Percentiles rank a stretch among this genome's conserved stretches.
Evolutionary conservation across 2,329 filamentous ascomycete species (phyloP).

Genomic region (Diaporthe sp.): DNA sequence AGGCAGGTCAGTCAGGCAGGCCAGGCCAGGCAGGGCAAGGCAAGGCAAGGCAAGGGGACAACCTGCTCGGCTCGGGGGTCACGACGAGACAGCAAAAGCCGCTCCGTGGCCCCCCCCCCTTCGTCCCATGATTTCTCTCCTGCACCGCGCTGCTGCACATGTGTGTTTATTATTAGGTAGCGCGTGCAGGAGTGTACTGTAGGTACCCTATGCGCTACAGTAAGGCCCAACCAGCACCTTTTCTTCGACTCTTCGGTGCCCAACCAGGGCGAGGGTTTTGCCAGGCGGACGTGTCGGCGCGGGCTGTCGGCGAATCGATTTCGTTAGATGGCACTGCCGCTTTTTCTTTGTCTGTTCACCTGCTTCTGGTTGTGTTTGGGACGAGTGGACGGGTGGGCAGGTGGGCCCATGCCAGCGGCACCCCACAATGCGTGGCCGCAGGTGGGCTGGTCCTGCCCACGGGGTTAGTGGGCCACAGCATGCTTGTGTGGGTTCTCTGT

Average conservation of each 20-base stretch:
- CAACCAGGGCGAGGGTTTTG: conserved; percentile 1
- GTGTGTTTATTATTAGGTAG: conserved; percentile 22
- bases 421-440: conserved; percentile 24
- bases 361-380: background rate
- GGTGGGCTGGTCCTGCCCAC: conserved; percentile 24
- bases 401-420: conserved; percentile 4
- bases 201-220: conserved; percentile 20
- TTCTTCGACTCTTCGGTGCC: conserved; percentile 1
- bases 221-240: conserved; percentile 22
- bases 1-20: background rate
- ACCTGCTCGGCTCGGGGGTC: background rate
- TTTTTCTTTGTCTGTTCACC: background rate
- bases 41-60: background rate
- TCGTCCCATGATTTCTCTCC: conserved; percentile 28
- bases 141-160: conserved; percentile 8
- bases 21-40: too few relatives aligned
- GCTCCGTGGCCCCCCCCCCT: background rate
- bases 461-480: conserved; percentile 25
- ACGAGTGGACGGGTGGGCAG: background rate
- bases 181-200: background rate
- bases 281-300: conserved; percentile 29
- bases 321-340: conserved; percentile 13
- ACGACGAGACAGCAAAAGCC: background rate
- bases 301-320: conserved; percentile 27
- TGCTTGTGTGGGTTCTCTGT: conserved; percentile 15